Base-by-base conservation (phyloP, 2,329 filamentous ascomycete species). In the Cadophora gregata region DNA sequence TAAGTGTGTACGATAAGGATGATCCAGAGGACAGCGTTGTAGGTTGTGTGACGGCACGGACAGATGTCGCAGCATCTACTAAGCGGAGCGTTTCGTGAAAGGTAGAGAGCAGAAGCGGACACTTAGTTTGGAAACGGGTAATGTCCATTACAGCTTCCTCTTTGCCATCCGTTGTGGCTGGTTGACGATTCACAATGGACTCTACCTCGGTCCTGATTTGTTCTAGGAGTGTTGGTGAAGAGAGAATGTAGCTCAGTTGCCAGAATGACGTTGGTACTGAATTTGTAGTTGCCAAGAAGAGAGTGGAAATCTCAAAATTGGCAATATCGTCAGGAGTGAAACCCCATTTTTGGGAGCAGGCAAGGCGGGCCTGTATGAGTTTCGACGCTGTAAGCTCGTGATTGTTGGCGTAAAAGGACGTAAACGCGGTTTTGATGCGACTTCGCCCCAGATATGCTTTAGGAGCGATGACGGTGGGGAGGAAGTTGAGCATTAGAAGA, bases 51-150 rank as follows among this genome's bases (percentile, higher is more conserved):
- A 84, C 79, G 10, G 76, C 74, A 10, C 84, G 79, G 38, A 77
- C 79, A 14, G 79, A 79, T 16, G 78, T 73, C 6, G 78, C 74
- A 4, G 79, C 77, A 33, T 80, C 80, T 14, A 71, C 74, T 1
- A 83, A 64, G 8, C 83, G 81, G 63, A 84, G 74, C 0, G 78
- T 78, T 70, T 85, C 83, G 27, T 80, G 79, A 69, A 81, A 84
- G 25, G 78, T 78, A 53, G 81, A 80, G 16, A 81, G 74, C 7
- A 86, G 74, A 5, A 84, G 72, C 0, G 82, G 81, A 56, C 80
- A 80, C 6, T 74, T 65, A 0, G 78, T 72, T 36, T 79, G 78
- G 10, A 84, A 76, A 12, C 64, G 67, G 8, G 69, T 67, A 7
- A 64, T 69, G 36, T 74, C 69, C 58, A 74, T 66, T 4, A 67